Percentiles rank a stretch among this genome's conserved stretches.
phyloP scores from a whole-genome alignment of 1,284 basidiomycete species.

The Vanrija pseudolonga region DNA sequence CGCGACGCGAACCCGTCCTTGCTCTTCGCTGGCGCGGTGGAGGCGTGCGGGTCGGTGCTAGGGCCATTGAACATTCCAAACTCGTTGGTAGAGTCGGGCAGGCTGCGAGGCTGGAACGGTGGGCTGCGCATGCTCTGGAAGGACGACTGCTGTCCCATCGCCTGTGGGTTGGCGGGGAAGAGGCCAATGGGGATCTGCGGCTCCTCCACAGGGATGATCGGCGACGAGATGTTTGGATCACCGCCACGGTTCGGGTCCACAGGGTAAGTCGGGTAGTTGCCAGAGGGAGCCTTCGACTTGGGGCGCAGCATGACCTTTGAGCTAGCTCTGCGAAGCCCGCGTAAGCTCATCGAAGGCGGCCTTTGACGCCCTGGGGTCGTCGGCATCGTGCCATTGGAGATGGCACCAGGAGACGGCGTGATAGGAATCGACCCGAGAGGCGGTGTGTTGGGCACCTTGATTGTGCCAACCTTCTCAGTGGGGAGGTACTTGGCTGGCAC shows the following conservation, averaged over 20 bases:
- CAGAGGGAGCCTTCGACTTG: neutral
- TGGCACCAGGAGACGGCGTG: neutral
- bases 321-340: slow-evolving; percentile 4
- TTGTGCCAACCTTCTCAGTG: neutral
- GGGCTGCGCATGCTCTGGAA: neutral
- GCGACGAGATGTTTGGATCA: too few species aligned
- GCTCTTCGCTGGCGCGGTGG: too few species aligned
- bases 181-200: too few species aligned
- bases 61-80: too few species aligned
- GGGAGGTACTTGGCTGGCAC: slow-evolving; percentile 5
- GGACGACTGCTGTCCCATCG: neutral
- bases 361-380: neutral
- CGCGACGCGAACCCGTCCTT: slow-evolving; percentile 4
- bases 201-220: too few species aligned
- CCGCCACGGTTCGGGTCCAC: too few species aligned
- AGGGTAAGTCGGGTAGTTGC: too few species aligned
- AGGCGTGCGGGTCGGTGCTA: too few species aligned
- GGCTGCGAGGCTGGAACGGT: too few species aligned
- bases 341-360: slow-evolving; percentile 6
- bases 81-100: too few species aligned
- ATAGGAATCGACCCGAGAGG: too few species aligned
- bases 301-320: neutral
- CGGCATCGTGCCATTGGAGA: neutral
- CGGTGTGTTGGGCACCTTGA: slow-evolving; percentile 1
- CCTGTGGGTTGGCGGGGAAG: too few species aligned